Base-by-base conservation (phyloP, 129 eudicot species). In the Helianthus tuberosus region DNA sequence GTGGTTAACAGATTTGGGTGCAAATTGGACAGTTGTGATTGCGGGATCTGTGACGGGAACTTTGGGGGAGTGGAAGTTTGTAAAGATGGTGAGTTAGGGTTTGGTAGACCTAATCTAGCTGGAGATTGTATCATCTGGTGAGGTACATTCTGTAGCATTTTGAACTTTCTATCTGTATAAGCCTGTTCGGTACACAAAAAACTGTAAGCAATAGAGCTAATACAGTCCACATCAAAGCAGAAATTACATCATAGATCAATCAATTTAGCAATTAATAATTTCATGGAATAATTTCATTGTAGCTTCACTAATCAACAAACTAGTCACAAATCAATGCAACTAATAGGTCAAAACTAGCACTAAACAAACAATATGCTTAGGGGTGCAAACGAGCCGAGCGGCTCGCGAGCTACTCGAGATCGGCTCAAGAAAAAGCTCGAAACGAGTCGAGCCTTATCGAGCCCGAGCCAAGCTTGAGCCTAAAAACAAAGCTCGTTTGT, bases 81-180 rank as follows among this genome's bases (percentile, higher is more conserved):
- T 36, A 93, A 53, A 69, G 91, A 87, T 0, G 98, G 98, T 8
- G 98, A 94, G 76, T 88, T 94, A 13, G 98, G 93, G 82, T 81
- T 94, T 35, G 96, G 96, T 41, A 94, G 86, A 25, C 98, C 97
- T 23, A 94, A 84, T 75, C 98, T 70, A 63, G 98, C 98, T 11
- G 98, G 98, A 12, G 98, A 94, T 36, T 89, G 96, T 64, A 86
- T 85, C 15, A 85, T 80, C 63, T 92, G 98, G 77, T 92, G 97
- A 32, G 91, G 97, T 35, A 90, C 83, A 68, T 77, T 88, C 36
- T 90, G 97, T 23, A 94, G 74, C 98, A 94, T 94, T 76, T 91
- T 85, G 77, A 57, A 66, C 62, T 47, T 17, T 49, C 69, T 47
- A 27, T 49, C 69, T 76, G 44, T 68, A 63, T 68, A 10, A 46